phyloP scores from a whole-genome alignment of 2,329 filamentous ascomycete genomes.

The Elsinoe fawcettii region DNA sequence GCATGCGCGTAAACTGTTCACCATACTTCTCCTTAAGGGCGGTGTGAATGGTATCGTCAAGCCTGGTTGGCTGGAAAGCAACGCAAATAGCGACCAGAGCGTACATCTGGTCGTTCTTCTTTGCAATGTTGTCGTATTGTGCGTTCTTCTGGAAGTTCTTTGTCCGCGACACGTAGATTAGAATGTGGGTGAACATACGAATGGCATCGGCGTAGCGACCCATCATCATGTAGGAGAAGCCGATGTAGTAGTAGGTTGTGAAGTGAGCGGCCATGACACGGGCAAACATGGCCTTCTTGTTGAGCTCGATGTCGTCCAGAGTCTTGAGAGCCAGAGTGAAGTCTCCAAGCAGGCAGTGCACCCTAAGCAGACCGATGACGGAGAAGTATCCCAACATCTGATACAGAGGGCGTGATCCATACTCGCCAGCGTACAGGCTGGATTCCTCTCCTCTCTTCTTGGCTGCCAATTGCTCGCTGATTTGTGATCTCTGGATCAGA shows the following conservation, averaged over 20 bases:
- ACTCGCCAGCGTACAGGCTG: slow-evolving; percentile 81
- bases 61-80: slow-evolving; percentile 89
- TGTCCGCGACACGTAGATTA: slow-evolving; percentile 95
- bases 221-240: slow-evolving; percentile 99
- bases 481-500: slow-evolving; percentile 95
- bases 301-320: slow-evolving; percentile 97
- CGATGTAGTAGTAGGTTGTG: slow-evolving; percentile 99
- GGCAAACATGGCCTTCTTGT: slow-evolving; percentile 99
- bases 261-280: slow-evolving; percentile 99
- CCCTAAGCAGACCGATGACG: slow-evolving; percentile 91
- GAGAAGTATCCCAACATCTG: slow-evolving; percentile 99
- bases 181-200: slow-evolving; percentile 99
- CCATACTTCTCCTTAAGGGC: slow-evolving; percentile 98
- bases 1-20: slow-evolving; percentile 93
- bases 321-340: slow-evolving; percentile 98
- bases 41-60: slow-evolving; percentile 98
- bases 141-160: slow-evolving; percentile 99
- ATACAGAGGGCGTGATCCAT: slow-evolving; percentile 89
- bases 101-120: slow-evolving; percentile 99
- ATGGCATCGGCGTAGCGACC: slow-evolving; percentile 98
- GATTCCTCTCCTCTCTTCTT: slow-evolving; percentile 93
- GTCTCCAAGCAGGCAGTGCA: slow-evolving; percentile 93
- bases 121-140: slow-evolving; percentile 96
- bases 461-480: slow-evolving; percentile 91
- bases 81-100: slow-evolving; percentile 98